Conservation (phyloP, 441 rosid species). For the Biscutella auriculata region DNA sequence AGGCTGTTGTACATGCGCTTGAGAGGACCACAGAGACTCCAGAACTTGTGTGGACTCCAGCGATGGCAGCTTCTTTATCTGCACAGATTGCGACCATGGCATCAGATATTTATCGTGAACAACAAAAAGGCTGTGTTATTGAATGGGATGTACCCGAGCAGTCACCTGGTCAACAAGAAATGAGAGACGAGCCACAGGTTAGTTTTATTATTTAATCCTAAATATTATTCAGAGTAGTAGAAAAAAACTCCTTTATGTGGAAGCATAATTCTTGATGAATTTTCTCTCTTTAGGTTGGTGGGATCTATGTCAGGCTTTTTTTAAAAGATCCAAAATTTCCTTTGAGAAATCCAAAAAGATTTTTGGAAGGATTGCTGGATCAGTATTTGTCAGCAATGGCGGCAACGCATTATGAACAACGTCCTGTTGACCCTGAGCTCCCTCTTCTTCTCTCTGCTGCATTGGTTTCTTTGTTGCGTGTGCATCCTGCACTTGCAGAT, state of each 20-base stretch:
- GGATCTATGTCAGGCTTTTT: constrained; percentile 88
- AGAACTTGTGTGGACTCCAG: constrained; percentile 99
- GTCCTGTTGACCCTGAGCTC: constrained; percentile 82
- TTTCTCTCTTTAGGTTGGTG: constrained; percentile 67
- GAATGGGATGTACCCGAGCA: constrained; percentile 99
- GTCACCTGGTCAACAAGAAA: constrained; percentile 79
- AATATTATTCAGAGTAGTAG: neutral
- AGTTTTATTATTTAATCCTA: neutral
- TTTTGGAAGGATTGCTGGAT: constrained; percentile 95
- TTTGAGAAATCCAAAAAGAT: constrained; percentile 89
- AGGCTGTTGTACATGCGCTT: constrained; percentile 86
- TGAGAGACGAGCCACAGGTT: constrained; percentile 97
- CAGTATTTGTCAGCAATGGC: constrained; percentile 94
- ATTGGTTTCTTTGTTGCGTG: constrained; percentile 91
- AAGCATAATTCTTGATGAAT: constrained; percentile 5
- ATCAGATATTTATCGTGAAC: constrained; percentile 82
- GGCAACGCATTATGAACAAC: constrained; percentile 77
- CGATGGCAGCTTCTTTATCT: constrained; percentile 97
- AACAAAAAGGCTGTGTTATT: constrained; percentile 78
- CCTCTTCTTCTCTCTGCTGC: constrained; percentile 98
- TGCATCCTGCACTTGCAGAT: constrained; percentile 96
- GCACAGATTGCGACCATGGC: constrained; percentile 96
- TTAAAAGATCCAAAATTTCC: constrained; percentile 98
- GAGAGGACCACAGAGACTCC: constrained; percentile 97
- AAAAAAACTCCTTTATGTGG: neutral